Evolutionary conservation across 805 yeast species (phyloP), one percentile per base, ranked within the genome.

Genomic region (Saccharomycopsis sp.): DNA sequence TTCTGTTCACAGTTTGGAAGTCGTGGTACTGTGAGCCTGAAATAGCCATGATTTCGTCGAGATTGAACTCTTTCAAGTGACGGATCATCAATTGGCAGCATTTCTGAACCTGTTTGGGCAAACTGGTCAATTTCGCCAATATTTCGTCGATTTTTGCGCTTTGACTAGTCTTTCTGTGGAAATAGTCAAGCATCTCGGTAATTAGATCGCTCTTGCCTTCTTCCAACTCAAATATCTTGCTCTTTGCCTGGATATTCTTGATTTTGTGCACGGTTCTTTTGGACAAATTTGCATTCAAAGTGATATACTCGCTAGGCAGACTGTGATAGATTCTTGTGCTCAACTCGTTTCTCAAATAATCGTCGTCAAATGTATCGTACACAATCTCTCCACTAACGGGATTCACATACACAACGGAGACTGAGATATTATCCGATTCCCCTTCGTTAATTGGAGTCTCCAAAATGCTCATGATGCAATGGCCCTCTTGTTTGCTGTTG

Each of bases 341-440:
- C 20, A 92, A 70, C 62, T 85, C 85, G 48, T 73, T 78, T n/a
- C 85, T 75, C 9, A 80, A 57, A 9, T 72, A 68, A 18, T 76
- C 75, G 65, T 91, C 97, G 2, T 67, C 67, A 66, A 94, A 90
- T 7, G 71, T 70, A 68, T 94, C 98, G 62, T 81, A 81, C 0
- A 88, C 68, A 2, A 91, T 78, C 51, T 86, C 89, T 0, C 97
- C 97, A 0, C 91, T 84, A 0, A 81, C 69, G 0, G 89, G 84
- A 68, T 87, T 84, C 16, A 84, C 81, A 8, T 90, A 83, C 44
- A 89, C 76, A 34, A 91, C 52, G 0, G 80, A 76, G 37, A 76
- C 65, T 8, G 46, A 40, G n/a, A 57, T 44, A 29, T 62, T 56
- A 16, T 60, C 34, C 34, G 37, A 57, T 7, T 53, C 53, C 37